Base-by-base conservation (phyloP, 1,139 yeast species). In the Pichia sp. region DNA sequence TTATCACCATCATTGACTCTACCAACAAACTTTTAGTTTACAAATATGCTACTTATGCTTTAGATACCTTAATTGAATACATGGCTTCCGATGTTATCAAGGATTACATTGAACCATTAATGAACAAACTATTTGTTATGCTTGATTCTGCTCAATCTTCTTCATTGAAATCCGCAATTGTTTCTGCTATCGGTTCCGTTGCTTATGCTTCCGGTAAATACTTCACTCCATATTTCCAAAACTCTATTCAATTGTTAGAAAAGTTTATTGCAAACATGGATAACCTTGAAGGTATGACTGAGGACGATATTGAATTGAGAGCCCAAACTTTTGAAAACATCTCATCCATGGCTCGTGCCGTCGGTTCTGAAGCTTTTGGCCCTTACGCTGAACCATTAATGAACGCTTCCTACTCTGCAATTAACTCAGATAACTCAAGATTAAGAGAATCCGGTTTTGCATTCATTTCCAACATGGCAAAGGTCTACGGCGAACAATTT, bases 311-410 rank as follows among this genome's bases (percentile, higher is more conserved):
- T 55, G 94, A 85, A 66, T 77, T 90, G 58, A 80, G 94, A 66
- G 97, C 96, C 40, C 75, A 82, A 63, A 86, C 97, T 45, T 81
- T 92, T 55, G 98, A 94, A 69, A 85, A 94, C 59, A 78, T 94
- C 55, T 86, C 97, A 38, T 84, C 96, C 28, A 82, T 92, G 84
- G 97, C 96, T 47, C 79, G 92, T 65, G 97, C 99, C 45, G 97
- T 92, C 49, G 96, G 97, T 53, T 83, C 94, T 46, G 92, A 84
- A 57, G 71, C 86, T 2, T 92, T 92, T 68, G 77, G 87, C 39
- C 79, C 85, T 38, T 87, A 77, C 64, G 96, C 96, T 44, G 81
- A 83, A 62, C 94, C 95, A 39, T 76, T 90, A 61, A 87, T 90
- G 54, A 85, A 85, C 62, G 87, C 96, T 51, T 94, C 97, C 34